Evolutionary conservation across 2,329 filamentous ascomycete genomes (phyloP), one percentile per base, ranked within the genome.

Genomic region (Ascochyta rabiei): DNA sequence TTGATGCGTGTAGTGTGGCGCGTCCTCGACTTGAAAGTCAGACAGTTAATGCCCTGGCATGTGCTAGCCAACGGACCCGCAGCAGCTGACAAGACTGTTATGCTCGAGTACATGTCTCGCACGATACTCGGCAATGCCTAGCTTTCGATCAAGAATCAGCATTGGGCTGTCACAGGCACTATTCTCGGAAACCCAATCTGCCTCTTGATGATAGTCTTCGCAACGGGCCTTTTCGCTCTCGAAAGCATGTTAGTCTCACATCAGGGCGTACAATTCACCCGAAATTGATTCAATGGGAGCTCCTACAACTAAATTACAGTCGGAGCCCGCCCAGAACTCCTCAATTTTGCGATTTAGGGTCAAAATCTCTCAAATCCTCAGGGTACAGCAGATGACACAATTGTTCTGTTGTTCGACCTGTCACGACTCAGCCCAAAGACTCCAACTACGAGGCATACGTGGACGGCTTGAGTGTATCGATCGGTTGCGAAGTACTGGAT

Each of bases 71-170:
- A 48, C 30, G 45, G 45, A 18, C 45, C 45, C 1, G 23, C 46
- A 15, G 18, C 35, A 8, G 46, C 46, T 3, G 30, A 41, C 5
- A 40, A 35, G 19, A 48, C 35, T n/a, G 33, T 48, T 15, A 16
- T 41, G 26, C 35, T 48, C 16, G 46, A 48, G 37, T 48, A 48
- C 30, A 12, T 48, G 21, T 48, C 46, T 9, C 37, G n/a, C 23
- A 18, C 46, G 2, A 19, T 34, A 7, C 4, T 41, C 37, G 23
- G 23, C 24, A 41, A 40, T 24, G 34, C 41, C 4, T 48, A 37
- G 46, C 35, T 18, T 13, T 48, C 46, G 16, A 30, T 40, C 19
- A 30, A 30, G 37, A 31, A 34, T 18, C 35, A 13, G 4, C 46
- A 48, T 23, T 48, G 46, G 37, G 35, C 46, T 31, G 46, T 35